Conservation (phyloP, 495 filamentous ascomycete species). For the Parathielavia appendiculata region DNA sequence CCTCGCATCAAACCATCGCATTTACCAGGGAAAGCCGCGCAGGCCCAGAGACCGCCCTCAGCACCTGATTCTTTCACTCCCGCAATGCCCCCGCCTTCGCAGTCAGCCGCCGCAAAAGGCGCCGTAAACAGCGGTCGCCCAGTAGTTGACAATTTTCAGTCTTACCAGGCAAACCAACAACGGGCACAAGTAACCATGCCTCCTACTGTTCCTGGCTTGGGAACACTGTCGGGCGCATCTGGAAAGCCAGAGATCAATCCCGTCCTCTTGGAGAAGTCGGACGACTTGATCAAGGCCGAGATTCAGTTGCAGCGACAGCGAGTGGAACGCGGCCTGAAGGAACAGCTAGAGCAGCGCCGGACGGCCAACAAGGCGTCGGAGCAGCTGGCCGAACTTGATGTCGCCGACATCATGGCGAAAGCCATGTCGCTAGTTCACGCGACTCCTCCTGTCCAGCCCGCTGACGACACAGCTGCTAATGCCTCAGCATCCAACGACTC, state of each 20-base stretch:
- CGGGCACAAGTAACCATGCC: conserved; percentile 24
- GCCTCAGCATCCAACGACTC: conserved; percentile 63
- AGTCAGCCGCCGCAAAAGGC: conserved; percentile 20
- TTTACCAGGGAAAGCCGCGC: conserved; percentile 48
- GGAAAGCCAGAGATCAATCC: conserved; percentile 60
- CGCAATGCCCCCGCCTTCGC: conserved; percentile 23
- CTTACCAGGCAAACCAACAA: conserved; percentile 38
- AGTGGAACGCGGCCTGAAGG: conserved; percentile 69
- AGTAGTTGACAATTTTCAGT: conserved; percentile 34
- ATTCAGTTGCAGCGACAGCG: conserved; percentile 72
- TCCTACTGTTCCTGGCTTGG: conserved; percentile 26
- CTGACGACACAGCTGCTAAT: conserved; percentile 57
- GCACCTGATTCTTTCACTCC: conserved; percentile 16
- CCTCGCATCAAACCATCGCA: conserved; percentile 42
- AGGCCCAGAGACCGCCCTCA: conserved; percentile 20
- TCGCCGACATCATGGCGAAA: conserved; percentile 65
- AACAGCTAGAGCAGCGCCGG: conserved; percentile 66
- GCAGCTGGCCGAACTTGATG: conserved; percentile 64
- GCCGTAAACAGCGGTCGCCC: conserved; percentile 29
- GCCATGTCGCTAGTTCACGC: conserved; percentile 63
- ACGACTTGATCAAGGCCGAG: conserved; percentile 76
- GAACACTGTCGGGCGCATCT: conserved; percentile 20
- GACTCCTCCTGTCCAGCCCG: conserved; percentile 34
- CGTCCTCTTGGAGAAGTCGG: conserved; percentile 77
- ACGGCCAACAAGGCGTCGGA: conserved; percentile 50